Evolutionary conservation across 345 rosid species (phyloP).

Genomic region (Citrus trifoliata): DNA sequence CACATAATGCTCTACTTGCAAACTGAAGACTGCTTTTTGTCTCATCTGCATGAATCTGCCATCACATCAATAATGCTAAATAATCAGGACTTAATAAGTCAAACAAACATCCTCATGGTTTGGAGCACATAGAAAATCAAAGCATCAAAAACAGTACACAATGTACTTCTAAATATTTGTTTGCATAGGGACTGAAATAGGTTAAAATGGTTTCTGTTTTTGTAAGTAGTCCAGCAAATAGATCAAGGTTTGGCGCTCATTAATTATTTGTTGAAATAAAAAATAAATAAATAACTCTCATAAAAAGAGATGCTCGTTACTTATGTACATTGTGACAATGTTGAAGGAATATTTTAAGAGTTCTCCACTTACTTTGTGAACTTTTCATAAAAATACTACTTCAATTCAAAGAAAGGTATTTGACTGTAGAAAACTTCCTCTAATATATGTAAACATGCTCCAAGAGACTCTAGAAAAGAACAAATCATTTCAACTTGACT

Average conservation of each 20-base stretch:
- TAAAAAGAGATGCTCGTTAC: background rate
- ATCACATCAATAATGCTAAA: constrained; percentile 22
- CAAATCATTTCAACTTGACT: too few relatives aligned
- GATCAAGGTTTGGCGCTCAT: too few relatives aligned
- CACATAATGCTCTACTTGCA: constrained; percentile 93
- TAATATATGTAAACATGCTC: too few relatives aligned
- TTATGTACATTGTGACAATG: too few relatives aligned
- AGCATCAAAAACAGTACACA: background rate
- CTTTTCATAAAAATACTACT: too few relatives aligned
- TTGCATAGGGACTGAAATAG: background rate
- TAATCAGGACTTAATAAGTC: background rate
- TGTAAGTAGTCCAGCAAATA: background rate
- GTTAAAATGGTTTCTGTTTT: background rate
- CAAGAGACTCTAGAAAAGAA: too few relatives aligned
- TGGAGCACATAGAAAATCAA: background rate
- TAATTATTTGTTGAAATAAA: background rate
- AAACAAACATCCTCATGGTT: constrained; percentile 5
- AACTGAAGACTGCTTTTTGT: constrained; percentile 96
- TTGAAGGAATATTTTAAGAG: too few relatives aligned
- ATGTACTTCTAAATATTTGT: background rate
- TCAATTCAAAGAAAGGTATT: too few relatives aligned
- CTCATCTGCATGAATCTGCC: constrained; percentile 90
- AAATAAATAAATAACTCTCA: background rate
- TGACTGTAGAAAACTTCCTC: too few relatives aligned
- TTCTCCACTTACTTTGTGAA: too few relatives aligned